Conservation (phyloP, 805 yeast species). For the Candida ascalaphidarum region DNA sequence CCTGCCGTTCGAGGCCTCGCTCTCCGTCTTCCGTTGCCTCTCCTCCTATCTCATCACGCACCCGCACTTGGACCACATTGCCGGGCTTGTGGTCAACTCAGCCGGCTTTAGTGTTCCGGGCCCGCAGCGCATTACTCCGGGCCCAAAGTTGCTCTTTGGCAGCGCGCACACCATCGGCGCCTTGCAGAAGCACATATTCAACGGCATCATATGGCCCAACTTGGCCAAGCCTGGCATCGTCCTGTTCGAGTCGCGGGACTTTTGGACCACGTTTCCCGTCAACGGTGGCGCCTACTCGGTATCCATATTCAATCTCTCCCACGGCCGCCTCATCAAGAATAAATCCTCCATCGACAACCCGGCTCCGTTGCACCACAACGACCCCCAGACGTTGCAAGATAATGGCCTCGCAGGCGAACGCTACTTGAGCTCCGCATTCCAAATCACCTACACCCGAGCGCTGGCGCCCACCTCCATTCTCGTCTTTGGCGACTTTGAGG, state of each 20-base stretch:
- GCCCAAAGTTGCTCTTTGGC: slow-evolving; percentile 36
- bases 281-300: slow-evolving; percentile 12
- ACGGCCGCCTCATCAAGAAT: slow-evolving; percentile 14
- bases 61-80: slow-evolving; percentile 77
- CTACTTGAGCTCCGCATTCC: slow-evolving; percentile 52
- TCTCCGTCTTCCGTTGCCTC: slow-evolving; percentile 25
- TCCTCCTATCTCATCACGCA: slow-evolving; percentile 58
- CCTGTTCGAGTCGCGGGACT: slow-evolving; percentile 9
- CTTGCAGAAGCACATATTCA: slow-evolving; percentile 52
- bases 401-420: slow-evolving; percentile 1
- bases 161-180: slow-evolving; percentile 42
- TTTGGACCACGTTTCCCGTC: slow-evolving; percentile 5
- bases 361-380: not conserved
- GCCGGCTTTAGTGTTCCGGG: slow-evolving; percentile 37
- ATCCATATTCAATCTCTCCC: slow-evolving; percentile 24
- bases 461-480: slow-evolving; percentile 32
- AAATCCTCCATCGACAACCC: too few relatives aligned
- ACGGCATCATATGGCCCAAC: slow-evolving; percentile 77
- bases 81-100: slow-evolving; percentile 62
- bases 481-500: slow-evolving; percentile 80
- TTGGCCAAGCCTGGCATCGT: slow-evolving; percentile 27
- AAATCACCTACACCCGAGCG: slow-evolving; percentile 38
- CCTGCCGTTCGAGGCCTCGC: slow-evolving; percentile 21
- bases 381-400: not conserved
- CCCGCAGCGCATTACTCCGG: slow-evolving; percentile 36